Evolutionary conservation across 202 grass and related monocot genomes (phyloP), one percentile per base, ranked within the genome.

Genomic region (Zizania palustris): DNA sequence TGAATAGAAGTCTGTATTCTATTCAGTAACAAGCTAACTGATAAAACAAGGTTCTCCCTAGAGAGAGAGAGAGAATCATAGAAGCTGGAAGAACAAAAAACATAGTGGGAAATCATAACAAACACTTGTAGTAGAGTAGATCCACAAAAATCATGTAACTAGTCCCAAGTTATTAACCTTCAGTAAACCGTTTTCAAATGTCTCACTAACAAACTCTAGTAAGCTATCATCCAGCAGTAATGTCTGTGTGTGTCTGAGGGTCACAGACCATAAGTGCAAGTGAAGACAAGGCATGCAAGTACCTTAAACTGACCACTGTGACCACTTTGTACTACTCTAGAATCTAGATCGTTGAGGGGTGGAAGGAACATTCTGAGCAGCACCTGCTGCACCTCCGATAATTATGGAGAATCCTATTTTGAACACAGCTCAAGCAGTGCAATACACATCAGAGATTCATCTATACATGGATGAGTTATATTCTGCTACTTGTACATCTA

Each of bases 141-240:
- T 39, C 0, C n/a, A 20, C 4, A 0, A 3, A 51, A 14, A 15
- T 20, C 9, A 66, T 6, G 1, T 9, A 54, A 65, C 39, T 4
- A 19, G 7, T 46, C 3, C 37, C 5, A 53, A 20, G 7, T 59
- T 54, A 62, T 36, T 28, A 63, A 15, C 22, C 41, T 42, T n/a
- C 49, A 78, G 15, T 56, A 46, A 65, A 8, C 38, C 45, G 13
- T 66, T 79, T 11, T 13, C n/a, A 78, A 72, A 67, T 13, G 37
- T 8, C 65, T 45, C 7, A 1, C 1, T 10, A 60, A 80, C 54
- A 69, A 62, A 4, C 61, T 75, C 63, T 4, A 74, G 70, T 28
- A 59, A 68, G 1, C 36, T 36, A 67, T 44, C 53, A 80, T 7
- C 9, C 7, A 69, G 22, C 13, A 43, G 36, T 39, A 21, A 51